These are phyloP conservation scores for Vigna mungo DNA, from an alignment of 306 rosid genomes.

Conservation along the genomic window DNA sequence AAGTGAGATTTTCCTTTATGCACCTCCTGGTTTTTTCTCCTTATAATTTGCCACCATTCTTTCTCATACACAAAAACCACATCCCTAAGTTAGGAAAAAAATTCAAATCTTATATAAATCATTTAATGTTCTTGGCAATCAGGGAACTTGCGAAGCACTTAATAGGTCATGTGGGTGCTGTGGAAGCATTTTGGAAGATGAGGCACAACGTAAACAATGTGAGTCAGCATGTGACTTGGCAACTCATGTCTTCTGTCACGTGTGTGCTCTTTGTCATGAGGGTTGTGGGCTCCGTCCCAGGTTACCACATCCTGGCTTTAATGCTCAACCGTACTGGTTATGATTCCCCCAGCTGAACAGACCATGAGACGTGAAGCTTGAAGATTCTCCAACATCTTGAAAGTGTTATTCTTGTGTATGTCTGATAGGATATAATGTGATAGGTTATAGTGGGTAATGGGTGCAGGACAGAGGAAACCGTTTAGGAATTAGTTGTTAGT, in stretches of 20 bases:
- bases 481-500: too few species aligned
- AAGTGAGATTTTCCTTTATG: conserved; percentile 19
- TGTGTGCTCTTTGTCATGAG: conserved; percentile 93
- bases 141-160: conserved; percentile 83
- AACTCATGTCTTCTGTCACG: conserved; percentile 86
- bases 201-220: conserved; percentile 72
- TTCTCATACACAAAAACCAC: neutral
- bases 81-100: neutral
- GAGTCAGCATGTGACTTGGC: conserved; percentile 80
- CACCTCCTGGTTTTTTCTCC: neutral
- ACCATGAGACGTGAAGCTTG: conserved; percentile 79
- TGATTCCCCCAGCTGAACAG: conserved; percentile 93
- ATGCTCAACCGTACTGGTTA: conserved; percentile 79
- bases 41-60: neutral
- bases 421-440: too few species aligned
- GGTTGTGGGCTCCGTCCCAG: conserved; percentile 95
- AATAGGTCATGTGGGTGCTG: conserved; percentile 88
- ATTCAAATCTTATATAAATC: conserved; percentile 21
- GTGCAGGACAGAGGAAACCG: too few species aligned
- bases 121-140: conserved; percentile 45
- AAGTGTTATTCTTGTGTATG: conserved; percentile 37
- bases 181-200: conserved; percentile 74
- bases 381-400: conserved; percentile 33
- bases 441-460: too few species aligned
- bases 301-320: conserved; percentile 87